Base-by-base conservation (phyloP, 257 asterid species). In the Apocynum venetum region DNA sequence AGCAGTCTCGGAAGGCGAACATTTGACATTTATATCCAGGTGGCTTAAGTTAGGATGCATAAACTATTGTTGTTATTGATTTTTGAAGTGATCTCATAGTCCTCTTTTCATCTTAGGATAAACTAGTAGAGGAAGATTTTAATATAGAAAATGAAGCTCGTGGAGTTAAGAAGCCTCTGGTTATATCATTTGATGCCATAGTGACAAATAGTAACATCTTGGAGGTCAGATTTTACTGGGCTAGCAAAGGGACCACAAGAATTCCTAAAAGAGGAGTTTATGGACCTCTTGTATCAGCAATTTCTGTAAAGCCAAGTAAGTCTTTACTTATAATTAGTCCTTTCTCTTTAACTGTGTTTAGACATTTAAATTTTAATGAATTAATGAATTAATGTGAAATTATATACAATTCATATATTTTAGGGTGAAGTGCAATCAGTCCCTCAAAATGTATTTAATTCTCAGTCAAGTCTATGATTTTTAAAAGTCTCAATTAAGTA, bases 1-100 rank as follows among this genome's bases (percentile, higher is more conserved):
- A 56, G 59, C 81, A 89, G 91, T 81, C 97, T 92, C n/a, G 97
- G 98, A 59, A 84, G 81, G 85, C 87, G 97, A 49, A 80, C 80
- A 76, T 94, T 94, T 76, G 92, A 94, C 66, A 87, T 94, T 57
- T 87, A 88, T 82, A 88, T 94, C 70, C 98, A 94, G 98, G 98
- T 94, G 76, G 80, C 71, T 71, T 53, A 35, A 60, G 11, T 59
- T 36, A 19, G n/a, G 59, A 48, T 36, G 38, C 65, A 48, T 20
- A 59, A 6, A 14, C 72, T n/a, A 14, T 31, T 17, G 44, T 51
- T 8, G 15, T 55, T 51, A 38, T 53, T 73, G 35, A n/a, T 35
- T 35, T 13, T 40, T 31, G 61, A 35, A 43, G 25, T 35, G 63
- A 15, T 74, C 55, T 67, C 44, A 31, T 64, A 47, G 38, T 67